These are phyloP conservation scores for Colletotrichum coccodes DNA, from an alignment of 2,329 filamentous ascomycete species.

Conservation along the genomic window DNA sequence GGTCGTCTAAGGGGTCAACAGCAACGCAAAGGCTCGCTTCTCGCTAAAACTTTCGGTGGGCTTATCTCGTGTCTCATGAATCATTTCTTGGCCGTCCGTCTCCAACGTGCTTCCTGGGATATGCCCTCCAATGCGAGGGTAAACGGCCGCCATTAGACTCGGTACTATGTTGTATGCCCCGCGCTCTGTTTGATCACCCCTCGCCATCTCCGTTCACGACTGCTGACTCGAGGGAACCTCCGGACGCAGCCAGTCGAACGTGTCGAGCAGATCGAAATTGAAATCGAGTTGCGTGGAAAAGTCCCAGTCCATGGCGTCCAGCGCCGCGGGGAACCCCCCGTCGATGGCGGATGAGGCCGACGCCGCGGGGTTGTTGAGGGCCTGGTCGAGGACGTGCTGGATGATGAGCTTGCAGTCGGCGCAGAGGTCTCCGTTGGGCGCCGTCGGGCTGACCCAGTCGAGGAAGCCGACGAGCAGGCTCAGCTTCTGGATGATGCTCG, in stretches of 20 bases:
- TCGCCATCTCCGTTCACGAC: no score
- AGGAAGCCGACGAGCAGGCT: constrained; percentile 62
- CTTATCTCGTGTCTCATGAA: no score
- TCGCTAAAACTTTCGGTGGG: no score
- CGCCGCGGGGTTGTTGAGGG: constrained; percentile 50
- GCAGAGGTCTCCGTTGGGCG: constrained; percentile 60
- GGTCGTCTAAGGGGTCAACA: no score
- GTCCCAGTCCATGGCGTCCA: constrained; percentile 47
- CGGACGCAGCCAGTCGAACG: constrained; percentile 56
- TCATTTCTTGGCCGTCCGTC: no score
- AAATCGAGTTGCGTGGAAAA: constrained; percentile 46
- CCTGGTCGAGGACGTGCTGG: constrained; percentile 59
- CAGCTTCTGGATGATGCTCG: constrained; percentile 61
- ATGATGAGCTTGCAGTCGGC: constrained; percentile 58
- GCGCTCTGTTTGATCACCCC: no score
- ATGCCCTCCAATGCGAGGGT: no score
- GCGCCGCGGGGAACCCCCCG: constrained; percentile 18
- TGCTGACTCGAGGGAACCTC: constrained; percentile 28
- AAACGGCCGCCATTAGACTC: no score
- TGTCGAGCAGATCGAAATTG: constrained; percentile 59
- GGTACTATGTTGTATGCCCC: no score
- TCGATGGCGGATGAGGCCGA: constrained; percentile 16
- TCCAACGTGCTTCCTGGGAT: no score
- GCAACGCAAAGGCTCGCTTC: no score
- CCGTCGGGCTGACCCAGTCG: constrained; percentile 59